These are phyloP conservation scores for Vanrija pseudolonga DNA, from an alignment of 1,284 basidiomycete genomes.

Conservation along the genomic window DNA sequence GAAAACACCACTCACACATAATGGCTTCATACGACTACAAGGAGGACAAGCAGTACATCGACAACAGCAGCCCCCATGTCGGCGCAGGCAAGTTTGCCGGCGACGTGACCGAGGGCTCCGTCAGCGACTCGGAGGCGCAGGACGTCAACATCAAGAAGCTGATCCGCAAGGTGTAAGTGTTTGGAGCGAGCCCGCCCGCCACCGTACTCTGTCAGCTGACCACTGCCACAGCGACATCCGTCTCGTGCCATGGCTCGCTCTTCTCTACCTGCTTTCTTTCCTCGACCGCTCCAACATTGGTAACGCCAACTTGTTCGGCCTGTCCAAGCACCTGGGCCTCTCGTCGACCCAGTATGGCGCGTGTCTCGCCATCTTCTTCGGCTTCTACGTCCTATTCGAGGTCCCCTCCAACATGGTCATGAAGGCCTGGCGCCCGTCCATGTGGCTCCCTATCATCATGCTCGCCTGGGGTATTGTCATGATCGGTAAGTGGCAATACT, in stretches of 20 bases:
- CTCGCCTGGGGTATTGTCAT: slow-evolving; percentile 49
- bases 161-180: slow-evolving; percentile 14
- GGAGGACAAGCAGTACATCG: too few species aligned
- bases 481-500: slow-evolving; percentile 16
- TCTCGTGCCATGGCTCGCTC: slow-evolving; percentile 37
- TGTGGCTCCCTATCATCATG: slow-evolving; percentile 38
- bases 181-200: too few species aligned
- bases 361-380: slow-evolving; percentile 42
- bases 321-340: slow-evolving; percentile 26
- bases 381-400: slow-evolving; percentile 39
- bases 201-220: too few species aligned
- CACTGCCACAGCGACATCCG: slow-evolving; percentile 19
- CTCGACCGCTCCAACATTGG: slow-evolving; percentile 76
- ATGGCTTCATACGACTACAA: too few species aligned
- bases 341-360: slow-evolving; percentile 26
- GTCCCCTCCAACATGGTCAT: slow-evolving; percentile 63
- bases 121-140: neutral
- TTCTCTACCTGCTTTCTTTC: slow-evolving; percentile 66
- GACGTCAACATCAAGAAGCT: slow-evolving; percentile 7
- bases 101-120: neutral
- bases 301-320: slow-evolving; percentile 31
- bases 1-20: too few species aligned
- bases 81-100: too few species aligned
- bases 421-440: slow-evolving; percentile 34
- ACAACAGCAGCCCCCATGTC: too few species aligned